Base-by-base conservation (phyloP, 1,284 basidiomycete species). In the Rhodotorula sp. region DNA sequence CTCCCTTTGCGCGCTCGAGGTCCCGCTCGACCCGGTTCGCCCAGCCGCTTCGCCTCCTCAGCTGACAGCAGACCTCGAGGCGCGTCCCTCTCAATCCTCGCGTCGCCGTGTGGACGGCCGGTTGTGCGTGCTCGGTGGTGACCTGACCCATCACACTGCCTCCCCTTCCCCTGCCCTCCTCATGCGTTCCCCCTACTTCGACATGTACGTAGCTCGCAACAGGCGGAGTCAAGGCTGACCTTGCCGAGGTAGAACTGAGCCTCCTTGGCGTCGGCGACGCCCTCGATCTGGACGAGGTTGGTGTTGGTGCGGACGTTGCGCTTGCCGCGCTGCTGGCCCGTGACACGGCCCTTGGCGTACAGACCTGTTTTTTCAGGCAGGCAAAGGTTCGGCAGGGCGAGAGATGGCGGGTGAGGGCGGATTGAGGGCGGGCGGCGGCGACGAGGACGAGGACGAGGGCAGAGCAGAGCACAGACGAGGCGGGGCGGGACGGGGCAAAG, bases 271-370 rank as follows among this genome's bases (percentile, higher is more conserved):
- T 85, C 89, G 79, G 89, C 88, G 69, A 98, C 95, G 82, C 95
- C 95, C 85, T 99, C 95, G 81, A 99, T 93, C 84, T 95, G 92
- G 81, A 99, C 84, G 79, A 99, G 88, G 70, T 93, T 92, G 77
- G 94, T 96, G 86, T 95, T 95, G 81, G 93, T 93, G 81, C 89
- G 87, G 76, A 90, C 87, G 87, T 96, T 97, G 82, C 93, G 90
- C 87, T 98, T 98, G 79, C 91, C 93, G 79, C 96, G 92, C 86
- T 98, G 95, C 91, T 96, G 92, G 78, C 94, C 93, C 81, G 97
- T 87, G 81, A 99, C 89, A 81, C 95, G 93, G 83, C 93, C 96
- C 87, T 97, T 97, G 84, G 85, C 84, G 88, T 98, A 98, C 81
- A 97, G 61, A 46, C 72, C 69, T 71, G 53, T 10, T 20, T 14